A percentile compares a stretch with the other conserved stretches of the same genome.
phyloP scores from a whole-genome alignment of 495 filamentous ascomycete species.

The Xylaria telfairii region DNA sequence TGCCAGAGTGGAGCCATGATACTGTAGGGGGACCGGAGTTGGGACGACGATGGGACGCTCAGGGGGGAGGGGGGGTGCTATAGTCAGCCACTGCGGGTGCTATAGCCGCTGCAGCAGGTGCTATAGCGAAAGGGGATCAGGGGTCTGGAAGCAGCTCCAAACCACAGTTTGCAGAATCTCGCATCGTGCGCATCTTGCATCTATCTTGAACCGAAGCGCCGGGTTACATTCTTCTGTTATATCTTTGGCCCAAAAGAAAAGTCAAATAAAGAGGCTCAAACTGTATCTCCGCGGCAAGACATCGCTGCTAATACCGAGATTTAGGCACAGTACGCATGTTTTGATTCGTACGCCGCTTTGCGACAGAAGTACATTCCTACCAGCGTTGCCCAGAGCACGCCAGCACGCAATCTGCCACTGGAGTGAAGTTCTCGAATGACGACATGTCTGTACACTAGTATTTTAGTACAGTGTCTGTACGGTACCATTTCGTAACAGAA shows the following conservation, averaged over 20 bases:
- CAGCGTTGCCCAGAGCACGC: background rate
- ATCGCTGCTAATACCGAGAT: background rate
- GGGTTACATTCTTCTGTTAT: constrained; percentile 9
- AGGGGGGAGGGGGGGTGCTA: background rate
- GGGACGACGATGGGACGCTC: background rate
- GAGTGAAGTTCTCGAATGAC: background rate
- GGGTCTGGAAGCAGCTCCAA: background rate
- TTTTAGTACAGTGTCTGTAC: background rate
- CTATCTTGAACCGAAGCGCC: background rate
- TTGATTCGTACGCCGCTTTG: background rate
- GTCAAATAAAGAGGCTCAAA: background rate
- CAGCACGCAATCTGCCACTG: background rate
- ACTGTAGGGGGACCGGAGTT: background rate
- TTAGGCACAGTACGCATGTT: background rate
- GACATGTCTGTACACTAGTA: background rate
- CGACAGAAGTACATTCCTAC: background rate
- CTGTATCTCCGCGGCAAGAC: constrained; percentile 10
- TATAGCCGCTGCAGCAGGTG: background rate
- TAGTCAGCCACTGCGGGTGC: background rate
- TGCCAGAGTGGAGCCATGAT: constrained; percentile 22
- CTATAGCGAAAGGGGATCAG: background rate
- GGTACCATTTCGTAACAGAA: constrained; percentile 24
- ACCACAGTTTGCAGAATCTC: background rate
- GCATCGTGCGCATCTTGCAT: background rate
- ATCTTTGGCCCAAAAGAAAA: background rate